Conservation (phyloP, 768 basidiomycete species). For the Rossbeevera mucosa region DNA sequence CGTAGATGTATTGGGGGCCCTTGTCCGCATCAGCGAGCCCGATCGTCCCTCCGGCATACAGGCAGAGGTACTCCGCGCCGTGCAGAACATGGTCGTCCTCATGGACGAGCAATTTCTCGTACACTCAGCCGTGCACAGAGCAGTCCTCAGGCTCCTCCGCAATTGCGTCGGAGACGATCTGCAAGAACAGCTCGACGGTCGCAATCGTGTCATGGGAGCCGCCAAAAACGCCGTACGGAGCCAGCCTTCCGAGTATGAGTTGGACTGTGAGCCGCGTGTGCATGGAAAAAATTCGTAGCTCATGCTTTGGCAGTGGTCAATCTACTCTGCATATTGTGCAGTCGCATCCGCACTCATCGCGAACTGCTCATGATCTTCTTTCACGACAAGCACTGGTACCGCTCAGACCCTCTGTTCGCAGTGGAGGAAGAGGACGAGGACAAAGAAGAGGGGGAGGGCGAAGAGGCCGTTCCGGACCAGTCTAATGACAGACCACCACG, state of each 20-base stretch:
- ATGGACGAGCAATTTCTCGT: slow-evolving; percentile 93
- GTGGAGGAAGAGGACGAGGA: slow-evolving; percentile 76
- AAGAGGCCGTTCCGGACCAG: slow-evolving; percentile 13
- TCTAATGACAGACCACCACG: slow-evolving; percentile 16
- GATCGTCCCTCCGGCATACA: slow-evolving; percentile 90
- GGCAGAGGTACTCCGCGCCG: slow-evolving; percentile 79
- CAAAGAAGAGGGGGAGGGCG: slow-evolving; percentile 42
- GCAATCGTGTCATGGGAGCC: slow-evolving; percentile 74
- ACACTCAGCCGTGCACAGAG: slow-evolving; percentile 85
- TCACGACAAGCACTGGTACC: slow-evolving; percentile 88
- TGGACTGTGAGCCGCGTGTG: slow-evolving; percentile 61
- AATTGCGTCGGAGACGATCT: slow-evolving; percentile 91
- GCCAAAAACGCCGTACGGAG: slow-evolving; percentile 64
- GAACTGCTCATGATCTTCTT: slow-evolving; percentile 97
- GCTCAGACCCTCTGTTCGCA: slow-evolving; percentile 67
- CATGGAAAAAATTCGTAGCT: slow-evolving; percentile 1
- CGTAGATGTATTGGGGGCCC: slow-evolving; percentile 73
- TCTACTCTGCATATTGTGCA: slow-evolving; percentile 87
- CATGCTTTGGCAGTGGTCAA: slow-evolving; percentile 66
- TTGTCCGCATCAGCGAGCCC: slow-evolving; percentile 80
- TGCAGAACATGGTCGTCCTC: slow-evolving; percentile 87
- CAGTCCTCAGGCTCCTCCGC: slow-evolving; percentile 77
- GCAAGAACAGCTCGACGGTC: slow-evolving; percentile 81
- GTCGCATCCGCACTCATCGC: slow-evolving; percentile 82
- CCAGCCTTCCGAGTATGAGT: slow-evolving; percentile 83